These are phyloP conservation scores for Hygrophila difformis DNA, from an alignment of 257 asterid genomes.

Conservation along the genomic window DNA sequence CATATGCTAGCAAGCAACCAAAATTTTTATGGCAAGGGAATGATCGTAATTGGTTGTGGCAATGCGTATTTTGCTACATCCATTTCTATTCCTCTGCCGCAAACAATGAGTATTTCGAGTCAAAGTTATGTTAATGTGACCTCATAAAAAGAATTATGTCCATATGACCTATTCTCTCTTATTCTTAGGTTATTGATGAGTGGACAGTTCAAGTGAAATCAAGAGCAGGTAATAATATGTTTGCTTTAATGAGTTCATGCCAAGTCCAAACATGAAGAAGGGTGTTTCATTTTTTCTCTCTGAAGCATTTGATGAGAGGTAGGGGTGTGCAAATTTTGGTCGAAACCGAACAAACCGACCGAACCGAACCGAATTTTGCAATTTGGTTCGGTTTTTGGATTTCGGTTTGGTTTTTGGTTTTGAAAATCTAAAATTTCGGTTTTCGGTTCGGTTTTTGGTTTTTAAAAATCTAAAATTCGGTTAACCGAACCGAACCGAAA, in stretches of 20 bases:
- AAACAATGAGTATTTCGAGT: background rate
- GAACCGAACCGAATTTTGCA: too few species aligned
- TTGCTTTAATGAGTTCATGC: conserved; percentile 11
- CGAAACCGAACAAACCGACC: too few species aligned
- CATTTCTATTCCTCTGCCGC: conserved; percentile 23
- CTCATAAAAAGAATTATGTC: too few species aligned
- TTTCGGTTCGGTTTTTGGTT: too few species aligned
- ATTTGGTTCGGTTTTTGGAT: too few species aligned
- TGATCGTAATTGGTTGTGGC: conserved; percentile 14
- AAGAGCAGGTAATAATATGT: conserved; percentile 44
- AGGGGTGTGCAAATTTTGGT: too few species aligned
- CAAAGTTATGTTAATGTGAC: conserved; percentile 6
- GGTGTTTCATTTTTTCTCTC: conserved; percentile 1
- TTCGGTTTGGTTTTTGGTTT: too few species aligned
- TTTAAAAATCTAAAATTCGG: too few species aligned
- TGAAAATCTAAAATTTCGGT: too few species aligned
- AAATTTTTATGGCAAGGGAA: conserved; percentile 33
- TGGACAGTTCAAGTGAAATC: conserved; percentile 73
- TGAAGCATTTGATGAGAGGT: background rate
- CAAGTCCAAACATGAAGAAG: too few species aligned
- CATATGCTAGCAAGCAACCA: conserved; percentile 64
- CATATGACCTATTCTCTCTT: conserved; percentile 12
- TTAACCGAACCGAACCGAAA: too few species aligned
- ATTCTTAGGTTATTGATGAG: conserved; percentile 73
- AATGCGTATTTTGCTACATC: conserved; percentile 12